phyloP scores from a whole-genome alignment of 257 asterid genomes.

The Ligustrum vulgare region DNA sequence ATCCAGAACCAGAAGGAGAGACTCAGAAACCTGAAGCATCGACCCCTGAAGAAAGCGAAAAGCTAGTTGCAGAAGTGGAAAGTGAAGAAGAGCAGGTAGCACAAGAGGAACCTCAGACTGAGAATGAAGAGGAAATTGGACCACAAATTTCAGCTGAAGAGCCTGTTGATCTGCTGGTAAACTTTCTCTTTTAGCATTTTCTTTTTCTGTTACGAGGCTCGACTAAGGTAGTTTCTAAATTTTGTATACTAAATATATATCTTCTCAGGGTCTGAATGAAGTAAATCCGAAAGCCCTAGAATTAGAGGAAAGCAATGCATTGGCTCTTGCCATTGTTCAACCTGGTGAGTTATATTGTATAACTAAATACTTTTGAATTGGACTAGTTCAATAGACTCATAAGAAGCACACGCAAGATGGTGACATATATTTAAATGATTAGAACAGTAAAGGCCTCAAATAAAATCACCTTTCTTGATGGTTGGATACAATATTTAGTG shows the following conservation, averaged over 20 bases:
- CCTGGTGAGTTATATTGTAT: constrained; percentile 45
- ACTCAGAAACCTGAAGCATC: constrained; percentile 33
- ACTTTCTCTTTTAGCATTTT: constrained; percentile 4
- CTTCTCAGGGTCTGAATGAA: constrained; percentile 59
- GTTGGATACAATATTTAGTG: background rate
- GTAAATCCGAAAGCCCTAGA: constrained; percentile 48
- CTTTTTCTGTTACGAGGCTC: background rate
- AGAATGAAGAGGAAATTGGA: constrained; percentile 34
- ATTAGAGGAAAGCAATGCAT: constrained; percentile 65
- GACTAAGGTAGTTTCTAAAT: background rate
- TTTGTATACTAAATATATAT: background rate
- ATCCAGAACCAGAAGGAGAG: constrained; percentile 43
- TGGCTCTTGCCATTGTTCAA: constrained; percentile 79
- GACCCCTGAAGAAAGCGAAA: constrained; percentile 28
- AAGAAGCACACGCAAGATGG: background rate
- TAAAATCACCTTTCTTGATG: background rate
- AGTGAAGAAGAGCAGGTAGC: constrained; percentile 31
- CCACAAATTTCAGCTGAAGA: constrained; percentile 42
- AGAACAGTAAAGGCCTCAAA: background rate
- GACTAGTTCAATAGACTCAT: background rate
- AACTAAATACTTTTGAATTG: background rate
- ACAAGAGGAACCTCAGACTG: constrained; percentile 32
- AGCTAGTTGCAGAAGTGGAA: constrained; percentile 34
- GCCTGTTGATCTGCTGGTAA: constrained; percentile 67
- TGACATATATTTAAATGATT: background rate